Evolutionary conservation across 768 basidiomycete genomes (phyloP).

Genomic region (Candolleomyces efflorescens): DNA sequence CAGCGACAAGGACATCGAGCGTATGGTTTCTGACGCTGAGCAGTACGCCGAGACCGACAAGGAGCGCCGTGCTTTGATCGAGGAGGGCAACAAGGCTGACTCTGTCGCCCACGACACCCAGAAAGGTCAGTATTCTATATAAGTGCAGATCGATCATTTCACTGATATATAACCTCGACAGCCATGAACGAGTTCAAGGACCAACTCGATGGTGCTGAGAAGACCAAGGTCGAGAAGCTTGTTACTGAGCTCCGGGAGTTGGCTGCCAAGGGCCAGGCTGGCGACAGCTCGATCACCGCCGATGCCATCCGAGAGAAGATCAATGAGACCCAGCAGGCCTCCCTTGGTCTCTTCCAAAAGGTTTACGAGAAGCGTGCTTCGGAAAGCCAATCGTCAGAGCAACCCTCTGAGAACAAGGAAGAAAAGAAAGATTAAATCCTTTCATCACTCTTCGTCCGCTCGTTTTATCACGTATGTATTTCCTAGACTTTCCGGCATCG

Average conservation of each 20-base stretch:
- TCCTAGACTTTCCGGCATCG: slow-evolving; percentile 1
- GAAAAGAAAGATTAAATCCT: slow-evolving; percentile 81
- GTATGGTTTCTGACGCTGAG: slow-evolving; percentile 95
- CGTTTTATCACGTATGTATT: slow-evolving; percentile 8
- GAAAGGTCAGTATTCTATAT: slow-evolving; percentile 57
- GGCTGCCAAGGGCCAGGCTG: slow-evolving; percentile 84
- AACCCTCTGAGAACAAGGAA: slow-evolving; percentile 47
- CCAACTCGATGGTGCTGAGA: slow-evolving; percentile 87
- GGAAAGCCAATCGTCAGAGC: slow-evolving; percentile 49
- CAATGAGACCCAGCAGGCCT: slow-evolving; percentile 90
- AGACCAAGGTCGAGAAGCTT: slow-evolving; percentile 90
- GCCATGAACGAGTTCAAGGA: slow-evolving; percentile 98
- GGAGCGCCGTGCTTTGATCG: slow-evolving; percentile 80
- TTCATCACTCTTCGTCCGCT: slow-evolving; percentile 12
- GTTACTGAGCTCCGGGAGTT: slow-evolving; percentile 85
- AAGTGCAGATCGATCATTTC: neutral
- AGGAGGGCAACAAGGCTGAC: slow-evolving; percentile 96
- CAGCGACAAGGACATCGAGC: slow-evolving; percentile 93
- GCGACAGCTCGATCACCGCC: slow-evolving; percentile 75
- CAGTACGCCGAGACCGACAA: slow-evolving; percentile 93
- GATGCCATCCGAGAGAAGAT: slow-evolving; percentile 92
- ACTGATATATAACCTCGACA: slow-evolving; percentile 22
- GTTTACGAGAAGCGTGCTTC: slow-evolving; percentile 90
- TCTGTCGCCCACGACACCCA: slow-evolving; percentile 93
- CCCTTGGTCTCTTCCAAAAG: slow-evolving; percentile 97